Conservation (phyloP, 2,329 filamentous ascomycete genomes). For the Didymella lethalis region DNA sequence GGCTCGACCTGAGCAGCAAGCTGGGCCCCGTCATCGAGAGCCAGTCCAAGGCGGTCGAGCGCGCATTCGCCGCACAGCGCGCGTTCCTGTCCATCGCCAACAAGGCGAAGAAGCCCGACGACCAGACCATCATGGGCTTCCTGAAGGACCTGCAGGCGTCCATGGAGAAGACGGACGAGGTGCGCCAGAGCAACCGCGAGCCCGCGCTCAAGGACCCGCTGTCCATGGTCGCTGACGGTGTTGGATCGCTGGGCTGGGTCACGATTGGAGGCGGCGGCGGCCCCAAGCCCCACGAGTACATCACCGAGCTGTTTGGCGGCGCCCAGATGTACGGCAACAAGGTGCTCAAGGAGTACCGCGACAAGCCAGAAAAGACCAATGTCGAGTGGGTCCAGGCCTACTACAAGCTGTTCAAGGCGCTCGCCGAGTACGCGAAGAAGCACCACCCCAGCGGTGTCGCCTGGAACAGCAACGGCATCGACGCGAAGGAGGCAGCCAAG, state of each 20-base stretch:
- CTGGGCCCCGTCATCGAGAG: slow-evolving; percentile 80
- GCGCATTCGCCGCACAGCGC: slow-evolving; percentile 83
- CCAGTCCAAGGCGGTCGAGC: slow-evolving; percentile 67
- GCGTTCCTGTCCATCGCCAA: slow-evolving; percentile 87
- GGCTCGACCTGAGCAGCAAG: slow-evolving; percentile 77
- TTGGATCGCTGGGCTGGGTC: slow-evolving; percentile 90
- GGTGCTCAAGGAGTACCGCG: slow-evolving; percentile 89
- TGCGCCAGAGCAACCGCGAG: slow-evolving; percentile 82
- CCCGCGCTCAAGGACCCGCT: slow-evolving; percentile 81
- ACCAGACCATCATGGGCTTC: slow-evolving; percentile 75
- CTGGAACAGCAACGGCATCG: slow-evolving; percentile 83
- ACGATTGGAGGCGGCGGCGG: slow-evolving; percentile 68
- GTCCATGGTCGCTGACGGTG: slow-evolving; percentile 87
- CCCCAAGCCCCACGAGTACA: slow-evolving; percentile 79
- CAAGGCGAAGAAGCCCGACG: slow-evolving; percentile 90
- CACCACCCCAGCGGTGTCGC: slow-evolving; percentile 79
- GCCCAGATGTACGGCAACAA: slow-evolving; percentile 96
- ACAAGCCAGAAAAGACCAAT: slow-evolving; percentile 74
- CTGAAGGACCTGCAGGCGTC: slow-evolving; percentile 87
- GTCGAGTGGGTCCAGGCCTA: slow-evolving; percentile 92
- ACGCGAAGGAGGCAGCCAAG: slow-evolving; percentile 74
- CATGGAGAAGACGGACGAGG: slow-evolving; percentile 78
- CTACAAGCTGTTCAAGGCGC: slow-evolving; percentile 85
- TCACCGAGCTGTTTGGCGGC: slow-evolving; percentile 81
- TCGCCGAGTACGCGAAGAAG: slow-evolving; percentile 83